Base-by-base conservation (phyloP, 2,329 filamentous ascomycete genomes). In the Calycina marina region DNA sequence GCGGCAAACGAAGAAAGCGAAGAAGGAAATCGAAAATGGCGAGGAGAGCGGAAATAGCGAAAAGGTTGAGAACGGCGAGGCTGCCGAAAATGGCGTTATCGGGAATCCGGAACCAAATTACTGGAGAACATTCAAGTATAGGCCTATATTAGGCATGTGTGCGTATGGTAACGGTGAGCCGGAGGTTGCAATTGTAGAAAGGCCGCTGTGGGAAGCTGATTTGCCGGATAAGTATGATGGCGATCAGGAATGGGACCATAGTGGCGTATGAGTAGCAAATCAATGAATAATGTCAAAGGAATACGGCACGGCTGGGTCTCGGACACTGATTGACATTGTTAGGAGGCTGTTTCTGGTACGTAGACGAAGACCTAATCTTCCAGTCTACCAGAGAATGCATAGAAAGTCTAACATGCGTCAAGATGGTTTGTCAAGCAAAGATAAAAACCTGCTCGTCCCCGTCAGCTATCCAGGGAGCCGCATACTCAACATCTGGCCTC, bases 81-180 rank as follows among this genome's bases (percentile, higher is more conserved):
- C 25, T 12, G 25, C 5, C 25, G 25, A 26, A 13, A 25, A 37
- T 22, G 28, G 5, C n/a, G n/a, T n/a, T n/a, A n/a, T n/a, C n/a
- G n/a, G n/a, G n/a, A n/a, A 11, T 14, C 5, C 28, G 27, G 16
- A 24, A 27, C 18, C 32, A 14, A 32, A 37, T 31, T 36, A 34
- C 14, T 96, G 85, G 83, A 72, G 77, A 52, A 93, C 86, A 4
- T 85, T 80, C 64, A 92, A 93, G 56, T 98, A 96, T 57, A 70
- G 86, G 37, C 82, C 86, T n/a, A 85, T 98, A 45, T 63, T 98
- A 39, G 90, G 86, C 33, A 58, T 75, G 22, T 65, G 72, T 20
- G 60, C 62, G 26, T 55, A 67, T 40, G 43, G 34, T 34, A 43
- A 26, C 40, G 46, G 13, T 10, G 47, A 44, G 38, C 57, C 80